Percentiles rank a stretch among this genome's conserved stretches.
Evolutionary conservation across 2,329 filamentous ascomycete species (phyloP).

Genomic region (Colletotrichum musicola): DNA sequence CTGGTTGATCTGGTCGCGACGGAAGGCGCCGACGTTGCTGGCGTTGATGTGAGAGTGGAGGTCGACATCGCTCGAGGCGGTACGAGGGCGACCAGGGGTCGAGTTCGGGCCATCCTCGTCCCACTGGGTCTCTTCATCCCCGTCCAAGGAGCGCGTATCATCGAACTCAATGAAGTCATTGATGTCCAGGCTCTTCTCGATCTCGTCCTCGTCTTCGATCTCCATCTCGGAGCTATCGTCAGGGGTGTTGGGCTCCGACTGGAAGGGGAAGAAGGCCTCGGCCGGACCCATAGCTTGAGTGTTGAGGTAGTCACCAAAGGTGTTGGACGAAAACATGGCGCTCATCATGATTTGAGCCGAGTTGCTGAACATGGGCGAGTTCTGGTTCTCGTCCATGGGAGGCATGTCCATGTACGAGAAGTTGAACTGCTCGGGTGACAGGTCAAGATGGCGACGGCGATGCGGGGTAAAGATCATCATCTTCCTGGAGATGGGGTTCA

Average conservation of each 20-base stretch:
- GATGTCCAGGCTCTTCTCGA: conserved; percentile 73
- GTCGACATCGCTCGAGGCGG: conserved; percentile 61
- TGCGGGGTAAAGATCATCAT: conserved; percentile 74
- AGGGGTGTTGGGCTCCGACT: conserved; percentile 68
- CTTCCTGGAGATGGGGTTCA: conserved; percentile 69
- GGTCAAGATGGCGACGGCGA: conserved; percentile 60
- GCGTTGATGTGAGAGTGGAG: conserved; percentile 71
- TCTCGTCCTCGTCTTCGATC: conserved; percentile 71
- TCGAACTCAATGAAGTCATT: conserved; percentile 81
- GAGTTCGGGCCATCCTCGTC: conserved; percentile 63
- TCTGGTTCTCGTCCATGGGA: conserved; percentile 52
- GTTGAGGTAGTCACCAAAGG: conserved; percentile 69
- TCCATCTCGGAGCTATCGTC: conserved; percentile 61
- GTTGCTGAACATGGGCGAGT: conserved; percentile 73
- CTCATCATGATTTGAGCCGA: conserved; percentile 84
- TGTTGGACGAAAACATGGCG: conserved; percentile 72
- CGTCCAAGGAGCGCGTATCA: conserved; percentile 70
- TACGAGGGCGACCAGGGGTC: conserved; percentile 64
- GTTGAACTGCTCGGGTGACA: conserved; percentile 68
- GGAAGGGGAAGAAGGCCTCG: conserved; percentile 81
- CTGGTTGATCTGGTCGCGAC: conserved; percentile 74
- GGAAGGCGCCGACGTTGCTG: conserved; percentile 83
- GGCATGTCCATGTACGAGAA: conserved; percentile 54
- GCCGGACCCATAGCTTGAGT: conserved; percentile 78
- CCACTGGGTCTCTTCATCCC: conserved; percentile 63